Conservation (phyloP, 2,329 filamentous ascomycete genomes). For the Claviceps sp. region DNA sequence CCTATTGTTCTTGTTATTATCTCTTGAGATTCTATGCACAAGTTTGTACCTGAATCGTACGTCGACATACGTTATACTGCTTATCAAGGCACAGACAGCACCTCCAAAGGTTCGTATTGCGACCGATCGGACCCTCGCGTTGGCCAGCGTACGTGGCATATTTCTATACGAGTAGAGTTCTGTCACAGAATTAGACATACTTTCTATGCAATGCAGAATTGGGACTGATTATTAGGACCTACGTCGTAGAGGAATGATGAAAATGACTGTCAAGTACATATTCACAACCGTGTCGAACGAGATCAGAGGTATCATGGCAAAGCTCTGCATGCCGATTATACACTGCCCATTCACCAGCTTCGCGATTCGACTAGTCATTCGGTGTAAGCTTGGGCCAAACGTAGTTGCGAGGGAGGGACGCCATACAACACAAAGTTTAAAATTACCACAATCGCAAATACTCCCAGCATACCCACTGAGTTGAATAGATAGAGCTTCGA, state of each 20-base stretch:
- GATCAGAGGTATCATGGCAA: slow-evolving; percentile 48
- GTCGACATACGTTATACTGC: slow-evolving; percentile 39
- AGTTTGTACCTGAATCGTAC: neutral
- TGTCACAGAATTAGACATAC: slow-evolving; percentile 11
- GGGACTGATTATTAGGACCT: slow-evolving; percentile 10
- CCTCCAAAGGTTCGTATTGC: slow-evolving; percentile 48
- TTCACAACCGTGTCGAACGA: slow-evolving; percentile 48
- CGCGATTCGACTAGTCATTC: slow-evolving; percentile 37
- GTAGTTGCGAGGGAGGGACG: neutral
- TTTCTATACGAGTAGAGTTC: slow-evolving; percentile 42
- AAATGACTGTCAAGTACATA: slow-evolving; percentile 49
- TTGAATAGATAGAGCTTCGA: slow-evolving; percentile 50
- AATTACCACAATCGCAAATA: slow-evolving; percentile 34
- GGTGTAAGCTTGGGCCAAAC: neutral
- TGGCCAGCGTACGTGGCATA: slow-evolving; percentile 26
- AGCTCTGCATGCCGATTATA: slow-evolving; percentile 46
- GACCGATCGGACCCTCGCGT: slow-evolving; percentile 32
- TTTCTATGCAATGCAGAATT: too few species aligned
- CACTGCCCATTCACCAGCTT: slow-evolving; percentile 41
- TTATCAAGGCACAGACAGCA: slow-evolving; percentile 40
- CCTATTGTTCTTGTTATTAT: slow-evolving; percentile 16
- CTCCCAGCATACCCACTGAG: slow-evolving; percentile 39
- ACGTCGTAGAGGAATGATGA: slow-evolving; percentile 47
- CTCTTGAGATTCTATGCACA: neutral
- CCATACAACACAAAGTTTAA: slow-evolving; percentile 49